A percentile compares a stretch with the other conserved stretches of the same genome.
These are phyloP conservation scores for Syzygium oleosum DNA, from an alignment of 345 rosid genomes.

Conservation along the genomic window DNA sequence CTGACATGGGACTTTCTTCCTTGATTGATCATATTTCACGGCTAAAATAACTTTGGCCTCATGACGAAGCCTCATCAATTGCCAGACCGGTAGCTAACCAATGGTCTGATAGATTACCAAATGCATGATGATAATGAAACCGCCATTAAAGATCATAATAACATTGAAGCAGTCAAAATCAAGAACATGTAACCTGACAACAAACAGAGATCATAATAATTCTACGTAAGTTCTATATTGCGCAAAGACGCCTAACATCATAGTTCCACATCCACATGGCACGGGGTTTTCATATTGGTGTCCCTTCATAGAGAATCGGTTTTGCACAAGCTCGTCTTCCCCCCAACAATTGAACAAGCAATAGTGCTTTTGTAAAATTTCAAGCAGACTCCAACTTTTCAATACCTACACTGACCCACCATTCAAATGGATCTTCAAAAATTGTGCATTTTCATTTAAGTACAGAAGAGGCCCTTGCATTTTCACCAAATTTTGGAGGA, in stretches of 20 bases:
- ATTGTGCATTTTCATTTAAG: neutral
- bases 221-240: neutral
- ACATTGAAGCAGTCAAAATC: neutral
- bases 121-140: neutral
- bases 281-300: neutral
- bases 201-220: neutral
- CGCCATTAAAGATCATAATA: neutral
- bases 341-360: neutral
- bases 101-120: neutral
- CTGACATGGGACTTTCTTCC: neutral
- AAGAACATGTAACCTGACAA: neutral
- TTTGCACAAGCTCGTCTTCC: neutral
- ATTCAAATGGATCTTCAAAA: neutral
- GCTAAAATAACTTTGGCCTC: neutral
- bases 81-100: neutral
- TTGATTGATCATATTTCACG: neutral
- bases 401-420: neutral
- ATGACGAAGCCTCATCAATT: neutral
- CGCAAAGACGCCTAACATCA: neutral
- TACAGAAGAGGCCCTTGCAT: neutral
- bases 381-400: neutral
- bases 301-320: neutral
- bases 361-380: neutral
- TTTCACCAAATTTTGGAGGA: neutral
- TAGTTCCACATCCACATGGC: neutral